A percentile compares a stretch with the other conserved stretches of the same genome.
Evolutionary conservation across 495 filamentous ascomycete species (phyloP).

Genomic region (Daldinia concentrica): DNA sequence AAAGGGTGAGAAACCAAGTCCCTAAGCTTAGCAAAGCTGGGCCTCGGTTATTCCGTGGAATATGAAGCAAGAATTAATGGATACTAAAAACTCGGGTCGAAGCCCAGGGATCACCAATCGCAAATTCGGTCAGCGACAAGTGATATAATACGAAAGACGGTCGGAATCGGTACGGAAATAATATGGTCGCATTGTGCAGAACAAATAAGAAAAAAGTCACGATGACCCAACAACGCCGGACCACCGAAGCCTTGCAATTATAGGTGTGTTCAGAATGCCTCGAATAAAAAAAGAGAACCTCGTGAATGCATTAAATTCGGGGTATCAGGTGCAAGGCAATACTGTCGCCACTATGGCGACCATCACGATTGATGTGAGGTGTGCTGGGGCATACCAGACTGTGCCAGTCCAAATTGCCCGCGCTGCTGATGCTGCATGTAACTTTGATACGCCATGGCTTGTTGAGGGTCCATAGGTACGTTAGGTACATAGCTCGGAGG

Average conservation of each 20-base stretch:
- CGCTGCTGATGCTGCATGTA: conserved; percentile 68
- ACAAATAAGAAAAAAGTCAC: conserved; percentile 38
- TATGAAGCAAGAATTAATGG: conserved; percentile 30
- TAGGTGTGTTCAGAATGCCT: conserved; percentile 45
- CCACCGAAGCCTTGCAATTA: conserved; percentile 49
- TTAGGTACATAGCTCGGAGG: conserved; percentile 59
- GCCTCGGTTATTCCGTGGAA: conserved; percentile 12
- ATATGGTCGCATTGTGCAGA: conserved; percentile 40
- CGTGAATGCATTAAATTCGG: conserved; percentile 61
- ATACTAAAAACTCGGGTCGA: conserved; percentile 15
- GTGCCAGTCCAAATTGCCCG: conserved; percentile 61
- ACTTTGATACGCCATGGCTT: conserved; percentile 68
- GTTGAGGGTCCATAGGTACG: conserved; percentile 65
- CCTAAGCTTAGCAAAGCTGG: background rate
- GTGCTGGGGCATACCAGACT: conserved; percentile 64
- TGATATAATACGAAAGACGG: conserved; percentile 41
- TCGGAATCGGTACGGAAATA: conserved; percentile 37
- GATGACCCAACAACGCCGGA: conserved; percentile 50
- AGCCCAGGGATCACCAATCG: conserved; percentile 18
- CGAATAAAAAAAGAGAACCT: conserved; percentile 52
- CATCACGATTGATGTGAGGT: conserved; percentile 57
- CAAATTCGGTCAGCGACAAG: conserved; percentile 22
- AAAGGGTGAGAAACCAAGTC: conserved; percentile 20
- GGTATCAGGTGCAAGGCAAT: conserved; percentile 58
- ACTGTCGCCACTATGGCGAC: conserved; percentile 43